Evolutionary conservation across 1,139 yeast species (phyloP), one percentile per base, ranked within the genome.

Genomic region (Meyerozyma athensensis): DNA sequence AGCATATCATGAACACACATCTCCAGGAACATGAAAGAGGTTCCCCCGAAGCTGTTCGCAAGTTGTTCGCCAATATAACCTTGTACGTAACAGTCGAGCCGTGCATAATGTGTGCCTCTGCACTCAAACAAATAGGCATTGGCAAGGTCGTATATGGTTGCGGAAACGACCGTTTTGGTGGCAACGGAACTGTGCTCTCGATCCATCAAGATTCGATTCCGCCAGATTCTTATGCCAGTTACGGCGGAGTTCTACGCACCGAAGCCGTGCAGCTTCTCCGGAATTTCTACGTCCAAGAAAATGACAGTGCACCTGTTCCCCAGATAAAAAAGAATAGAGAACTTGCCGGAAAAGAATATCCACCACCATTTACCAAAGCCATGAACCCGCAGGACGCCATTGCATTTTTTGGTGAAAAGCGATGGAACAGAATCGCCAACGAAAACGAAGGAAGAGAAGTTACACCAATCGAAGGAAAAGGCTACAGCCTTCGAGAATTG

Each of bases 81-180:
- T 66, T 92, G 14, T 92, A 89, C 58, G 99, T 92, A 18, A 87
- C 97, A 0, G 97, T 92, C 1, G 99, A 92, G 58, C 99, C 99
- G 0, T 92, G 99, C 58, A 83, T 94, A 8, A 92, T 92, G 99
- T 92, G 99, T 65, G 97, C 97, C 0, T 81, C 95, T 20, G 92
- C 96, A 2, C 62, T 92, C 36, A 74, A 92, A 40, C 98, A 92
- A 52, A 58, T 90, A 24, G 82, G 85, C 1, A 77, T 92, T 14
- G 63, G 77, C 17, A 67, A 68, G 31, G 96, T 90, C 2, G 79
- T 81, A 33, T 92, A 85, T 53, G 97, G 98, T 0, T 90, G 97
- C 54, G 94, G 89, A 0, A 92, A 92, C 56, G 97, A 92, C 47
- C 63, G 98, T 36, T 92, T 92, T 63, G 98, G 98, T 0, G 98